Conservation (phyloP, 2,329 filamentous ascomycete genomes). For the Fusarium pseudocircinatum region DNA sequence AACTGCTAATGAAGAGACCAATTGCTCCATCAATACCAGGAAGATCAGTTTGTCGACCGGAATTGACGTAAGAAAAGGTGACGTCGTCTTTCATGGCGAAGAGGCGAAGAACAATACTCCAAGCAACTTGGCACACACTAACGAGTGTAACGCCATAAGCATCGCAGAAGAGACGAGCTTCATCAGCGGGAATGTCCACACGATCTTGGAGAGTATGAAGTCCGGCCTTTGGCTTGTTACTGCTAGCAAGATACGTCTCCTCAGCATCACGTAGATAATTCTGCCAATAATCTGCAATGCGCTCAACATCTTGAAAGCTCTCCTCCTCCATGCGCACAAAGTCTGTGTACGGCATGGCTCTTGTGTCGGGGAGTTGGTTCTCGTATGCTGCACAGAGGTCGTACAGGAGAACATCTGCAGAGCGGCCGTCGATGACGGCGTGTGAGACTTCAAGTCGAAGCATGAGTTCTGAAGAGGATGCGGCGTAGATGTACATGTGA, state of each 20-base stretch:
- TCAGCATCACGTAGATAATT: neutral
- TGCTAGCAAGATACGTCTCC: neutral
- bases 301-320: neutral
- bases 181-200: neutral
- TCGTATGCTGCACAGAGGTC: neutral
- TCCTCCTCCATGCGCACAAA: neutral
- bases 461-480: neutral
- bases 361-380: neutral
- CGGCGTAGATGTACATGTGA: neutral
- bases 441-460: neutral
- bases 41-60: neutral
- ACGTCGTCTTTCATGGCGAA: neutral
- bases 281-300: neutral
- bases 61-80: neutral
- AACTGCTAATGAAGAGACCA: neutral
- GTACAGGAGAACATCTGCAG: conserved; percentile 10
- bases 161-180: neutral
- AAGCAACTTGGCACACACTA: neutral
- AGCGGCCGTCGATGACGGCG: conserved; percentile 6
- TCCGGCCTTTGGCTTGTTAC: neutral
- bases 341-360: neutral
- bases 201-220: neutral
- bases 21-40: neutral
- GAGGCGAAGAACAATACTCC: neutral
- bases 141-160: neutral